phyloP scores from a whole-genome alignment of 2,329 filamentous ascomycete species.

The Leptographium procerum region DNA sequence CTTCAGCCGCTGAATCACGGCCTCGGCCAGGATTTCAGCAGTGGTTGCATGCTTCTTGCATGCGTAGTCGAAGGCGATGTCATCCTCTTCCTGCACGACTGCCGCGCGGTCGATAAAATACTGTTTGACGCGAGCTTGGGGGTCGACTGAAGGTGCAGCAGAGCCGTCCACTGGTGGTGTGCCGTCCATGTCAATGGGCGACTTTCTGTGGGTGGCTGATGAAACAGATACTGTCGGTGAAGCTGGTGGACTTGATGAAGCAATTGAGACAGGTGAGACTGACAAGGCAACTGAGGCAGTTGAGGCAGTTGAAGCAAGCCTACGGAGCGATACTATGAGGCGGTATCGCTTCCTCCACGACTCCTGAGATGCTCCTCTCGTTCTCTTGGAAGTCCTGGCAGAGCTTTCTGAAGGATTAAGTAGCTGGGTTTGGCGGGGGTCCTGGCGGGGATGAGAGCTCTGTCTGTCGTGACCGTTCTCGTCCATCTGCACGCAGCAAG shows the following conservation, averaged over 20 bases:
- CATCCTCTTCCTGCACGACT: constrained; percentile 21
- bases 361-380: too few relatives aligned
- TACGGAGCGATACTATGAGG: too few relatives aligned
- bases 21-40: constrained; percentile 26
- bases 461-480: too few relatives aligned
- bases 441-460: too few relatives aligned
- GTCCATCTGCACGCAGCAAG: background rate
- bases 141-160: background rate
- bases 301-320: too few relatives aligned
- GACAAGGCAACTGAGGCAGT: too few relatives aligned
- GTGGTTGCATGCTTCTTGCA: constrained; percentile 21
- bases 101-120: constrained; percentile 22
- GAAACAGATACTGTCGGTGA: background rate
- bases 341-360: too few relatives aligned
- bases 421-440: too few relatives aligned
- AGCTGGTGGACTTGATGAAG: background rate
- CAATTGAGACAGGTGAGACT: background rate
- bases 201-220: background rate
- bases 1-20: constrained; percentile 27
- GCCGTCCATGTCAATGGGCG: background rate
- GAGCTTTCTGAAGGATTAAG: too few relatives aligned
- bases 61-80: constrained; percentile 28
- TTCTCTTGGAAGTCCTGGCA: too few relatives aligned
- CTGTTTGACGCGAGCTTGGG: background rate
- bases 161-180: background rate